These are phyloP conservation scores for Cylindrodendrum hubeiense DNA, from an alignment of 2,329 filamentous ascomycete species.

Conservation along the genomic window DNA sequence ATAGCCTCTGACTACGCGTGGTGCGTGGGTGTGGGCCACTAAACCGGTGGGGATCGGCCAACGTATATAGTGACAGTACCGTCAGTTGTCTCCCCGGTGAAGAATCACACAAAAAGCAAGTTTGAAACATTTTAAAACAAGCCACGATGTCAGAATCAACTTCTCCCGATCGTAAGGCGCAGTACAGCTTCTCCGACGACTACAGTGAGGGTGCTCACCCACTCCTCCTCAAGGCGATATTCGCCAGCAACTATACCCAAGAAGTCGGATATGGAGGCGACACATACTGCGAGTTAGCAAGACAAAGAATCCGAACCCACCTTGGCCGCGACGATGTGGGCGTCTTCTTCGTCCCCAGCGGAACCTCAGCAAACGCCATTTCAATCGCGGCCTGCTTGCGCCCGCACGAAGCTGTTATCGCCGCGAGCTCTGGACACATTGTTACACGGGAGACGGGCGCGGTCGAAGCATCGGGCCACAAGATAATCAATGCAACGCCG, in stretches of 20 bases:
- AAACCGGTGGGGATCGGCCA: slow-evolving; percentile 21
- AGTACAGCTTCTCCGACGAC: slow-evolving; percentile 63
- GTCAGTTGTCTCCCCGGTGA: background rate
- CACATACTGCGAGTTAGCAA: slow-evolving; percentile 56
- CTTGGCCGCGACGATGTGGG: slow-evolving; percentile 55
- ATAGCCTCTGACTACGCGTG: slow-evolving; percentile 20
- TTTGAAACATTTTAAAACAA: background rate
- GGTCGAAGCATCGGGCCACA: slow-evolving; percentile 64
- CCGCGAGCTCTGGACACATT: slow-evolving; percentile 62
- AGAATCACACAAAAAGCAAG: background rate
- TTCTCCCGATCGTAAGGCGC: slow-evolving; percentile 23
- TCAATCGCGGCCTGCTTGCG: slow-evolving; percentile 64
- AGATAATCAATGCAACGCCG: slow-evolving; percentile 62
- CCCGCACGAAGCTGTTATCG: slow-evolving; percentile 64
- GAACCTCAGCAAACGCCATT: slow-evolving; percentile 64
- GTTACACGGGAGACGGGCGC: slow-evolving; percentile 63
- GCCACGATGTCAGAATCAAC: slow-evolving; percentile 36
- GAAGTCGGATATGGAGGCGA: slow-evolving; percentile 62
- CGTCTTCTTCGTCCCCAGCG: slow-evolving; percentile 65
- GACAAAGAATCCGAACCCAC: slow-evolving; percentile 54
- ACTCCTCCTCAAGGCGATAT: slow-evolving; percentile 59
- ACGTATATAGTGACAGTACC: background rate
- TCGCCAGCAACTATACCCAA: slow-evolving; percentile 58
- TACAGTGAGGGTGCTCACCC: slow-evolving; percentile 66
- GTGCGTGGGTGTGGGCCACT: slow-evolving; percentile 29